These are phyloP conservation scores for Boletus rubescentipes DNA, from an alignment of 768 basidiomycete species.

Conservation along the genomic window DNA sequence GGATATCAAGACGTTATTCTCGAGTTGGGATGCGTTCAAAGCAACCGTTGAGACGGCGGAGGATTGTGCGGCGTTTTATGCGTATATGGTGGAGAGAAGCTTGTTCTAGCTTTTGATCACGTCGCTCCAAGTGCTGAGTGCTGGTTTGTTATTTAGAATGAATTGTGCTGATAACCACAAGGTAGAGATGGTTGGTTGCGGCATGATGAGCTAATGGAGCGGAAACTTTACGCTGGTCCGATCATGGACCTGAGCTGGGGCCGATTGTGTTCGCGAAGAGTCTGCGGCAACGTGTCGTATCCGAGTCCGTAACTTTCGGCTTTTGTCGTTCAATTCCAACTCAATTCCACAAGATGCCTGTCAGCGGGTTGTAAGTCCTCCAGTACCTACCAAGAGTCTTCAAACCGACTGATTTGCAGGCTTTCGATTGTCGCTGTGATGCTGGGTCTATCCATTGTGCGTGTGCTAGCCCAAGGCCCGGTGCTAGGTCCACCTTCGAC, in stretches of 20 bases:
- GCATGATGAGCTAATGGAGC: no score
- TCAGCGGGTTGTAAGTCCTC: neutral
- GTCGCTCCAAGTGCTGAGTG: no score
- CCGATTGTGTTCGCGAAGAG: no score
- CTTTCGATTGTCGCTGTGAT: neutral
- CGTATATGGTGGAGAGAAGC: slow-evolving; percentile 9
- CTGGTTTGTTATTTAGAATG: no score
- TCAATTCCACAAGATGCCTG: neutral
- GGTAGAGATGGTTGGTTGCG: no score
- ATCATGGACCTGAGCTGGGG: no score
- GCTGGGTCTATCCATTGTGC: neutral
- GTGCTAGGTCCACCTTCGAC: slow-evolving; percentile 15
- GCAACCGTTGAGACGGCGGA: slow-evolving; percentile 3
- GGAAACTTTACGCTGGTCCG: no score
- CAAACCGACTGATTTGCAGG: neutral
- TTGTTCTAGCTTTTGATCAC: slow-evolving; percentile 3
- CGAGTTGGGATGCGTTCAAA: slow-evolving; percentile 18
- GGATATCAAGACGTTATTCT: slow-evolving; percentile 10
- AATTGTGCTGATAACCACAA: no score
- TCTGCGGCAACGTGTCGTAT: no score
- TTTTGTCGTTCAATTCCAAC: no score
- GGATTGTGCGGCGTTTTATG: slow-evolving; percentile 14
- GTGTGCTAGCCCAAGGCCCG: neutral
- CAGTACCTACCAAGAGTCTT: neutral
- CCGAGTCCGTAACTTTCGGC: no score